Evolutionary conservation across 805 yeast species (phyloP).

Genomic region (Schwanniomyces occidentalis): DNA sequence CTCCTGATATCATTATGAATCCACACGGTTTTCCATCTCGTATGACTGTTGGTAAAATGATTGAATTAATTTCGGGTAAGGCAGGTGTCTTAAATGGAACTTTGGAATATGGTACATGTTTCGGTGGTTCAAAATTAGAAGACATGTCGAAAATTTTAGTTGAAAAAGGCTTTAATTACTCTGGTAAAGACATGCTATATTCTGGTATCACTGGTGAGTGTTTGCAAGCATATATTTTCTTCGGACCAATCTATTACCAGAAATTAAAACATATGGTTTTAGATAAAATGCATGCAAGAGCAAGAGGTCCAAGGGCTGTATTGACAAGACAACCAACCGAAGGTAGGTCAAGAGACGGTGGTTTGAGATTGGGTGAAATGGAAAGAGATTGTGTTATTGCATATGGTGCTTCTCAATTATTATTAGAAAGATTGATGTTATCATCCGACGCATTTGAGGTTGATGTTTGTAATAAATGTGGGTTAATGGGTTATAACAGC

Average conservation of each 20-base stretch:
- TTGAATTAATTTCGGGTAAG: conserved; percentile 92
- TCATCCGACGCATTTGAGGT: conserved; percentile 98
- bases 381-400: conserved; percentile 99
- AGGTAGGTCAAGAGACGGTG: conserved; percentile 99
- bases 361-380: conserved; percentile 98
- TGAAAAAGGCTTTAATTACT: conserved; percentile 88
- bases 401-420: conserved; percentile 94
- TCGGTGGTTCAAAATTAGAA: conserved; percentile 95
- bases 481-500: conserved; percentile 94
- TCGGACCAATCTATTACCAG: conserved; percentile 97
- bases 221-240: conserved; percentile 94
- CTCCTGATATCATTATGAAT: conserved; percentile 96
- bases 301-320: conserved; percentile 98
- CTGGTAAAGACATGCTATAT: conserved; percentile 97
- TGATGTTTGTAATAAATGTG: conserved; percentile 91
- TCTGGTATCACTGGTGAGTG: conserved; percentile 98
- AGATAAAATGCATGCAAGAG: conserved; percentile 99
- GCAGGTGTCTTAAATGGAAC: conserved; percentile 95
- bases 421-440: conserved; percentile 91
- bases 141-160: conserved; percentile 92
- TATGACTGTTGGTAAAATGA: conserved; percentile 99
- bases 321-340: conserved; percentile 98
- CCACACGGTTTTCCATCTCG: conserved; percentile 99
- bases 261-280: conserved; percentile 98
- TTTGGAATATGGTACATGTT: conserved; percentile 95